A percentile compares a stretch with the other conserved stretches of the same genome.
Evolutionary conservation across 106 monocot species (phyloP).

Genomic region (Apostasia shenzhenica): DNA sequence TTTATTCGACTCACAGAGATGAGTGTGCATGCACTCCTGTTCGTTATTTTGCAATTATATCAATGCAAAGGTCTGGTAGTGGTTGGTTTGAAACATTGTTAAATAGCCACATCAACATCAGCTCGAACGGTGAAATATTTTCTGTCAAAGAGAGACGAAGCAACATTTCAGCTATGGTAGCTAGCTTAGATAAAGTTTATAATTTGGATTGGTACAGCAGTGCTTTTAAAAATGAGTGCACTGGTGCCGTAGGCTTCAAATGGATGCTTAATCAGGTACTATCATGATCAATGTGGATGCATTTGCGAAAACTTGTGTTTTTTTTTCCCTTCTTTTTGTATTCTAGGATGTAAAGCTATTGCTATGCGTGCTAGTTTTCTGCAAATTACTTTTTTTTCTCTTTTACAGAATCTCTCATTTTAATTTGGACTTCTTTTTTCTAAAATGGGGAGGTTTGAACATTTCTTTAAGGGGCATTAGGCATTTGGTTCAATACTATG

Average conservation of each 20-base stretch:
- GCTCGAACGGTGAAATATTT: conserved; percentile 19
- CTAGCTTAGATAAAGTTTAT: conserved; percentile 15
- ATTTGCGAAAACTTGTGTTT: neutral
- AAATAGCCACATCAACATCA: conserved; percentile 21
- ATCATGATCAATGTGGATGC: neutral
- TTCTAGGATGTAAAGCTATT: too few relatives aligned
- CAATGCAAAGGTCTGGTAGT: conserved; percentile 61
- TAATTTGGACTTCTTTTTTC: too few relatives aligned
- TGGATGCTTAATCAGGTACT: conserved; percentile 28
- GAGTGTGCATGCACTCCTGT: conserved; percentile 49
- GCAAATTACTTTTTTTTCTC: too few relatives aligned
- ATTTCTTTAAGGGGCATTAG: too few relatives aligned
- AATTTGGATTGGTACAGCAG: conserved; percentile 20
- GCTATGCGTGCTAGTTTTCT: too few relatives aligned
- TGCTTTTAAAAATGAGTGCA: conserved; percentile 22
- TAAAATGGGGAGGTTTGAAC: too few relatives aligned
- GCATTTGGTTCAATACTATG: too few relatives aligned
- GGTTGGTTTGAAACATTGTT: conserved; percentile 53
- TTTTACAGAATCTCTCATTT: too few relatives aligned
- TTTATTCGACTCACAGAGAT: conserved; percentile 16
- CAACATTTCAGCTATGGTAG: conserved; percentile 14
- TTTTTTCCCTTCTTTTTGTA: too few relatives aligned
- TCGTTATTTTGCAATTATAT: conserved; percentile 38
- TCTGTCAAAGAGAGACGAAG: conserved; percentile 18
- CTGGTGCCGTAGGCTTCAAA: conserved; percentile 21